These are phyloP conservation scores for Candida boidinii DNA, from an alignment of 805 yeast genomes.

Conservation along the genomic window DNA sequence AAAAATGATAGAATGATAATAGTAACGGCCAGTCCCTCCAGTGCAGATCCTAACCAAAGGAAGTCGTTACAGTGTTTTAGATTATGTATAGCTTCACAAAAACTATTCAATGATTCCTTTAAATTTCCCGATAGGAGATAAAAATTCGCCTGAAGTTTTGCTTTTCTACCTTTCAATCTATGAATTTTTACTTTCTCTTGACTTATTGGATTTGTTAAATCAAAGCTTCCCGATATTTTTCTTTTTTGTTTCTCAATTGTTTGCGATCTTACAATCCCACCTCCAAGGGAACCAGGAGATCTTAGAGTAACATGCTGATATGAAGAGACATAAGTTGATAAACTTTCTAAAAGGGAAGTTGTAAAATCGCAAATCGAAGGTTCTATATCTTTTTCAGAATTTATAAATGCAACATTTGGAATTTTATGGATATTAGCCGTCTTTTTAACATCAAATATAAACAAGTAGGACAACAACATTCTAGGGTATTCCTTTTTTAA, in stretches of 20 bases:
- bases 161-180: conserved; percentile 61
- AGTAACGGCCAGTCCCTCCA: conserved; percentile 75
- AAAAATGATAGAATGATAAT: conserved; percentile 51
- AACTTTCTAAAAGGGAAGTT: conserved; percentile 47
- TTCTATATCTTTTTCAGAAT: conserved; percentile 30
- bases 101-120: conserved; percentile 58
- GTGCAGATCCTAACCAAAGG: conserved; percentile 81
- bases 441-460: conserved; percentile 40
- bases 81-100: conserved; percentile 61
- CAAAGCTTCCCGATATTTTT: conserved; percentile 22
- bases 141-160: conserved; percentile 69
- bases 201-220: conserved; percentile 16
- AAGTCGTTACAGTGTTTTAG: conserved; percentile 61
- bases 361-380: conserved; percentile 70
- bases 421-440: conserved; percentile 4
- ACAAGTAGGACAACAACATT: conserved; percentile 43
- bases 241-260: conserved; percentile 16
- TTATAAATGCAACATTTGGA: conserved; percentile 10
- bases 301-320: conserved; percentile 73
- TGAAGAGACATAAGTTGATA: conserved; percentile 64
- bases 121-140: conserved; percentile 75
- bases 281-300: conserved; percentile 82
- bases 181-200: conserved; percentile 27
- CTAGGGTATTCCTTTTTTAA: conserved; percentile 40
- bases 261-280: conserved; percentile 14